Conservation (phyloP, 179 eudicot species). For the Gypsophila paniculata region DNA sequence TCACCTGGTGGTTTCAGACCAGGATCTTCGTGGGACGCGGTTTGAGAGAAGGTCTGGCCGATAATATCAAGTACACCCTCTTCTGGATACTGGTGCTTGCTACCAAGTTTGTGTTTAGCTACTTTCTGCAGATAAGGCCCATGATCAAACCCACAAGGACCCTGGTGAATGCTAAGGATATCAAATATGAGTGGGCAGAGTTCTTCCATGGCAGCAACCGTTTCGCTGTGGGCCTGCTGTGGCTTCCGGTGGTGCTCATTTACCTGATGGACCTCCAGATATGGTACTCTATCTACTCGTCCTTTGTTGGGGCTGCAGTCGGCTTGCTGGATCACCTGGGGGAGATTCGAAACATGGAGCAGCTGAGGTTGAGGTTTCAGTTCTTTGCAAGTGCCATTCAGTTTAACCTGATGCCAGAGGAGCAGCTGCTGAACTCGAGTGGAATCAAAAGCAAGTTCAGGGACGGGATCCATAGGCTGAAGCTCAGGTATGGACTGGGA, state of each 20-base stretch:
- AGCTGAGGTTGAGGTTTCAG: constrained; percentile 83
- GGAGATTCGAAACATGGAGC: constrained; percentile 84
- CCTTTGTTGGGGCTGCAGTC: constrained; percentile 76
- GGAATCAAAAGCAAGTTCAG: constrained; percentile 59
- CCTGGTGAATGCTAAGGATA: constrained; percentile 35
- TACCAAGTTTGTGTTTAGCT: constrained; percentile 67
- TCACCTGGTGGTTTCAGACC: constrained; percentile 94
- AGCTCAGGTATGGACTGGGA: constrained; percentile 84
- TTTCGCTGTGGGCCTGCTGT: constrained; percentile 76
- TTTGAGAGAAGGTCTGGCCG: constrained; percentile 77
- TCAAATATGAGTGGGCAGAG: constrained; percentile 74
- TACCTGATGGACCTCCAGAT: constrained; percentile 87
- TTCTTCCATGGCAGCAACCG: constrained; percentile 66
- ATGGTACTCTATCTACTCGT: constrained; percentile 85
- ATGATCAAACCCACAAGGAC: constrained; percentile 58
- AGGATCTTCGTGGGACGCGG: constrained; percentile 83
- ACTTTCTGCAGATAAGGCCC: constrained; percentile 79
- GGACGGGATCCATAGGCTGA: constrained; percentile 62
- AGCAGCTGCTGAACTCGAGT: constrained; percentile 62
- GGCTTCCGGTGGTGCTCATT: constrained; percentile 85
- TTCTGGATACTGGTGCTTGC: constrained; percentile 86
- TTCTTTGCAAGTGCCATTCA: constrained; percentile 96
- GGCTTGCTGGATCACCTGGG: constrained; percentile 86
- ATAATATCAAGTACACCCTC: constrained; percentile 65
- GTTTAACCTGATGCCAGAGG: constrained; percentile 92